These are phyloP conservation scores for Apiotrichum mycotoxinovorans DNA, from an alignment of 1,284 basidiomycete species.

Conservation along the genomic window DNA sequence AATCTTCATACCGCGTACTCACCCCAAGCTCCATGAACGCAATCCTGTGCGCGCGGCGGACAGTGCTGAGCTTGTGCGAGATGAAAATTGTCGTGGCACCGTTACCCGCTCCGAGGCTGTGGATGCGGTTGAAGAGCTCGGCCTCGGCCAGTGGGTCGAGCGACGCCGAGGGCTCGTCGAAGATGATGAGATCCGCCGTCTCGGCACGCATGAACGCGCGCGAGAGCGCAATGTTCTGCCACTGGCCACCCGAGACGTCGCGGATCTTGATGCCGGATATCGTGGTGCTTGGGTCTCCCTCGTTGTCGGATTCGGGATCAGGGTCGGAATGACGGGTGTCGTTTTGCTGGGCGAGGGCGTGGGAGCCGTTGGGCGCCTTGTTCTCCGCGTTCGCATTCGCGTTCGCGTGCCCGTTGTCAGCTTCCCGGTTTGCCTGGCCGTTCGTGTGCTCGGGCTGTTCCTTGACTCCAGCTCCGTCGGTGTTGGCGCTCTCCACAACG, in stretches of 20 bases:
- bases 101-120: conserved; percentile 19
- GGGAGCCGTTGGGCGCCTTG: too few species aligned
- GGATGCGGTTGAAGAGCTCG: conserved; percentile 59
- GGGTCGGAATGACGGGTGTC: too few species aligned
- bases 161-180: conserved; percentile 61
- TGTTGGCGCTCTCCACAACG: too few species aligned
- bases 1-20: conserved; percentile 34
- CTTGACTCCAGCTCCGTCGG: too few species aligned
- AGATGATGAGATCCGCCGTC: conserved; percentile 69
- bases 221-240: conserved; percentile 77
- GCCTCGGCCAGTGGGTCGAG: conserved; percentile 75
- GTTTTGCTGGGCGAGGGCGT: too few species aligned
- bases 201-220: conserved; percentile 77
- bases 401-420: too few species aligned
- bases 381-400: neutral
- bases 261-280: too few species aligned
- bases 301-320: neutral
- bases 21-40: conserved; percentile 81
- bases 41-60: conserved; percentile 49
- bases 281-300: too few species aligned
- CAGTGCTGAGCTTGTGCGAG: conserved; percentile 63
- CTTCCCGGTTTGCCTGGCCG: too few species aligned
- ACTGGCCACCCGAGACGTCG: conserved; percentile 54
- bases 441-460: too few species aligned
- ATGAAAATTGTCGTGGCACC: conserved; percentile 70